phyloP scores from a whole-genome alignment of 768 basidiomycete genomes.

The Pulveroboletus sp. region DNA sequence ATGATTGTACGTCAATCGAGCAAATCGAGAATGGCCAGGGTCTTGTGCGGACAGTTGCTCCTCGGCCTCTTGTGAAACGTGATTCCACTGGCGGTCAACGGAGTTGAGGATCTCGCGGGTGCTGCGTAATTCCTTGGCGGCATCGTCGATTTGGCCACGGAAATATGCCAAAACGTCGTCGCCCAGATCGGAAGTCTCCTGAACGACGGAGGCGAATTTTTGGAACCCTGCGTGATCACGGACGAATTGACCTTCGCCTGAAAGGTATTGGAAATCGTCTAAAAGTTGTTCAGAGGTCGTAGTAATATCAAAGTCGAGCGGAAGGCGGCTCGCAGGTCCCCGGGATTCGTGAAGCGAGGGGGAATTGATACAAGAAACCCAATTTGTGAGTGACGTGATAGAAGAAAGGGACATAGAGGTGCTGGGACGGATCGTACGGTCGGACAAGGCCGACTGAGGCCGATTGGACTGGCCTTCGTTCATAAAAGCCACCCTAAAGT shows the following conservation, averaged over 20 bases:
- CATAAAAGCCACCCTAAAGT: conserved; percentile 61
- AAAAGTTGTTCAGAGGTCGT: conserved; percentile 45
- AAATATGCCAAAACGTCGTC: conserved; percentile 46
- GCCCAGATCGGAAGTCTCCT: conserved; percentile 45
- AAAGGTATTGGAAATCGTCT: conserved; percentile 49
- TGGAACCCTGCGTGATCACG: conserved; percentile 36
- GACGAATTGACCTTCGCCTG: conserved; percentile 37
- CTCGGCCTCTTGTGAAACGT: conserved; percentile 40
- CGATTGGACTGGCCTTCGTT: conserved; percentile 44
- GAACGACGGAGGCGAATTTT: conserved; percentile 42
- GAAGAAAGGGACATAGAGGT: conserved; percentile 42
- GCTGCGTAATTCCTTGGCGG: conserved; percentile 43
- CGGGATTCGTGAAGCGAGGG: conserved; percentile 22
- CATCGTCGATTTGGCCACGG: conserved; percentile 50
- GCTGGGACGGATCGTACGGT: conserved; percentile 47
- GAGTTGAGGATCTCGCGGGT: conserved; percentile 43
- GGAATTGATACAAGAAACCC: conserved; percentile 15
- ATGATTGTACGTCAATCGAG: conserved; percentile 27
- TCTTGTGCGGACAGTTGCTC: conserved; percentile 32
- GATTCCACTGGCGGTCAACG: conserved; percentile 41
- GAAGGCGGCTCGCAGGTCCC: conserved; percentile 34
- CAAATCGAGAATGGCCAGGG: conserved; percentile 5
- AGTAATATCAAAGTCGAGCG: conserved; percentile 43
- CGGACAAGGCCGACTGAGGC: conserved; percentile 50
- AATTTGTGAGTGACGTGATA: conserved; percentile 42